Percentiles rank a stretch among this genome's conserved stretches.
Evolutionary conservation across 352 stramenopile genomes (phyloP).

Genomic region (Globisporangium viniferum): DNA sequence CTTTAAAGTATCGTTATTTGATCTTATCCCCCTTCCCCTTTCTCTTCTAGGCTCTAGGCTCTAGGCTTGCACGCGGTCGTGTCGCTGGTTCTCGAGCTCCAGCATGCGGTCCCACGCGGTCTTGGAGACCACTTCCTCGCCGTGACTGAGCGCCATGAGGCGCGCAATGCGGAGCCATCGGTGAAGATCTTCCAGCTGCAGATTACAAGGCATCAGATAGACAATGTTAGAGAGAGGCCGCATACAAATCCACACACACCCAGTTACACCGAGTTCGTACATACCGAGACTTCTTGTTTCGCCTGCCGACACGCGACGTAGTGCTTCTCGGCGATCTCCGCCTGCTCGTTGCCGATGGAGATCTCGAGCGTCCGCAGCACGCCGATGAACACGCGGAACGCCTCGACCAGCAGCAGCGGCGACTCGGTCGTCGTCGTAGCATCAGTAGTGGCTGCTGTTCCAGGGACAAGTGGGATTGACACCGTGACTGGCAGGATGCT

Average conservation of each 20-base stretch:
- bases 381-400: slow-evolving; percentile 63
- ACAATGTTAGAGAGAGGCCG: background rate
- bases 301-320: slow-evolving; percentile 71
- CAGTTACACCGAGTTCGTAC: slow-evolving; percentile 6
- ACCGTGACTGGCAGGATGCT: slow-evolving; percentile 70
- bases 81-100: slow-evolving; percentile 42
- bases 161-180: slow-evolving; percentile 71
- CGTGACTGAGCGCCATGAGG: slow-evolving; percentile 63
- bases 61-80: slow-evolving; percentile 23
- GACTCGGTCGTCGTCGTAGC: slow-evolving; percentile 5
- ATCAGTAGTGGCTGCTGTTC: background rate
- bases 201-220: slow-evolving; percentile 7
- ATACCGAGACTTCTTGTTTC: slow-evolving; percentile 68
- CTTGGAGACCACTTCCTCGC: slow-evolving; percentile 46
- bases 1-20: background rate
- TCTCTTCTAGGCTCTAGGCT: background rate
- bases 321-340: slow-evolving; percentile 74
- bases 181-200: slow-evolving; percentile 73
- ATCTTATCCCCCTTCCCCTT: background rate
- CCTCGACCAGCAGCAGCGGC: slow-evolving; percentile 42
- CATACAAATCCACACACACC: too few relatives aligned
- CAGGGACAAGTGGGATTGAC: slow-evolving; percentile 18
- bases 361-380: slow-evolving; percentile 54
- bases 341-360: slow-evolving; percentile 67
- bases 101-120: slow-evolving; percentile 60